Base-by-base conservation (phyloP, 140 eudicot genomes). In the Flaveria floridana region DNA sequence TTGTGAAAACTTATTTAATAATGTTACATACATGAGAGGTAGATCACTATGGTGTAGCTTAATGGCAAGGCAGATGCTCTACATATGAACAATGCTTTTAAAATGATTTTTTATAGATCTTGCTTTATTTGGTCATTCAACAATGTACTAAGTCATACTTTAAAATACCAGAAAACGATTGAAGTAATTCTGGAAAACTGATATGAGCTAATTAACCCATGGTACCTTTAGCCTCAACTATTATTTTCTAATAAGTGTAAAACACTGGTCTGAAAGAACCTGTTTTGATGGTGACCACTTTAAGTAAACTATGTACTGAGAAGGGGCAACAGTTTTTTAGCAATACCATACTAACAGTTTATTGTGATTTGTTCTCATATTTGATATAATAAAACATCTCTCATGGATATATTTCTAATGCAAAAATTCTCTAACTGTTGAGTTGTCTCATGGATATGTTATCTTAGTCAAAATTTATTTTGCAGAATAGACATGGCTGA, bases 401-500 rank as follows among this genome's bases (percentile, higher is more conserved):
- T 28, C 46, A 63, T 63, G 11, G 12, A 63, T 26, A 63, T n/a
- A 16, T 53, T 2, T 53, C 8, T 23, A 59, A 23, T 59, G 39
- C 65, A 59, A 1, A 3, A 59, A 16, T 9, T 11, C 12, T 58
- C 10, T 11, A 7, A 57, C 10, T 57, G 65, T 20, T 57, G 2
- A 18, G 3, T 57, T 57, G n/a, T 21, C 9, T 57, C 37, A 21
- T 25, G 28, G 28, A 25, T 28, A 21, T 21, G 4, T 55, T 72
- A 53, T 30, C 61, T 70, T 21, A 8, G 65, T 65, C 72, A 23
- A 41, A 21, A 2, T 77, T 50, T 66, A 64, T 68, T 83, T 65
- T 57, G 12, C 82, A 85, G 89, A 75, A 72, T 74, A 59, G 67
- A 14, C 12, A 86, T 84, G 91, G 88, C 86, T 47, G 89, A 73